Evolutionary conservation across 768 basidiomycete genomes (phyloP), one percentile per base, ranked within the genome.

Genomic region (Calocybe cyanea): DNA sequence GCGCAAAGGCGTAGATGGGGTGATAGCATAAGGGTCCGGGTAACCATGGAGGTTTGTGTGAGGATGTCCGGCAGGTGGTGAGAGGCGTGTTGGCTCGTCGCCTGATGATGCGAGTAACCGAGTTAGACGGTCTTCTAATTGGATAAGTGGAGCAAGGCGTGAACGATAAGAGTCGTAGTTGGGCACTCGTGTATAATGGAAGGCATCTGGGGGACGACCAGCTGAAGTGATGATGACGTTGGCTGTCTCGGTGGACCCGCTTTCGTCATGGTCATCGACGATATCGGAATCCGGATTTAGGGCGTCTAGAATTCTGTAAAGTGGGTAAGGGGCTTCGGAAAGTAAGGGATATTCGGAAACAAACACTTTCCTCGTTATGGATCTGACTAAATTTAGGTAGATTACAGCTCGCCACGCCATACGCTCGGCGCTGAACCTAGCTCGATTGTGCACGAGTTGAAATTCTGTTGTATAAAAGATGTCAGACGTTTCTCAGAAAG

Each of bases 351-450:
- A 35, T n/a, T 43, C 23, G 43, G 39, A 46, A 51, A 45, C 42
- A 36, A 46, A 35, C 25, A 63, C 72, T 51, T 60, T 82, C 84
- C 84, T 79, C 57, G 83, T 81, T 56, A 92, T 68, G 49, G 89
- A 92, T 61, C 83, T 82, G 49, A 91, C 85, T 51, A 92, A 73
- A 65, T 92, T 92, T 49, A 92, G 77, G 67, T 92, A 92, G 57
- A 92, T 86, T 55, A 92, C 88, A 40, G 86, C 78, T 41, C 89
- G 80, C 89, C 89, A 92, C 20, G 88, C 86, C 45, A 87, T 80
- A 51, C 89, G 76, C 60, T 92, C 88, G 14, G 83, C 80, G 53
- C 78, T 79, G 63, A 92, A 91, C 30, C 84, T 78, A 28, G 78
- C 80, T 7, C 85, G 85, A 1, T 84, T 76, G 60, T 92, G 87